phyloP scores from a whole-genome alignment of 2,329 filamentous ascomycete genomes.

The Penicillium sp. region DNA sequence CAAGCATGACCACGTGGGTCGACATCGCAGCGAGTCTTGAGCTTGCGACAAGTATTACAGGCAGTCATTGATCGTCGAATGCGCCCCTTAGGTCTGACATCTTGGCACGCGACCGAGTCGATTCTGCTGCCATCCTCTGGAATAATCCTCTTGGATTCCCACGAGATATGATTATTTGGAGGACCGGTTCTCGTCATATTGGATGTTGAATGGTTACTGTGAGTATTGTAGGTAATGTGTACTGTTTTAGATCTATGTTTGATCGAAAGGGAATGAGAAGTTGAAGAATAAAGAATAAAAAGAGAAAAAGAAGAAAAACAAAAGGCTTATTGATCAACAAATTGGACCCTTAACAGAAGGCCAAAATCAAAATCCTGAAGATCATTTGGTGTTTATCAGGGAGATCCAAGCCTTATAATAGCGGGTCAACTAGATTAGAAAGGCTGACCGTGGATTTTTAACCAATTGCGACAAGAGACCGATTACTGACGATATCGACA shows the following conservation, averaged over 20 bases:
- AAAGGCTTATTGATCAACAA: constrained; percentile 17
- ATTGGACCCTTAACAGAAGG: constrained; percentile 19
- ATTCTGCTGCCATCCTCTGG: constrained; percentile 27
- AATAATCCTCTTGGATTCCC: constrained; percentile 30
- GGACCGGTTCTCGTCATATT: constrained; percentile 31
- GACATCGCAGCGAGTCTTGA: constrained; percentile 40
- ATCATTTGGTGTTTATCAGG: constrained; percentile 24
- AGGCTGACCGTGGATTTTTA: constrained; percentile 1
- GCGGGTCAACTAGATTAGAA: constrained; percentile 12
- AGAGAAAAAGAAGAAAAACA: neutral
- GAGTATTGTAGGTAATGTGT: neutral
- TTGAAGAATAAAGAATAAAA: neutral
- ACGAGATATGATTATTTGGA: constrained; percentile 25
- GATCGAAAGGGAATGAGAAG: constrained; percentile 6
- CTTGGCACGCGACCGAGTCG: constrained; percentile 25
- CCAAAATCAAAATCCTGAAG: constrained; percentile 21
- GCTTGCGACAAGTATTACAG: constrained; percentile 40
- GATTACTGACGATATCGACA: constrained; percentile 28
- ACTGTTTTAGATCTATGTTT: constrained; percentile 10
- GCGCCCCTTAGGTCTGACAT: constrained; percentile 32
- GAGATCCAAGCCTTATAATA: constrained; percentile 26
- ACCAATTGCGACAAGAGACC: constrained; percentile 29
- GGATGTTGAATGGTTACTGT: neutral
- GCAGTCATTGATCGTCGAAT: constrained; percentile 41
- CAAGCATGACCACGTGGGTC: constrained; percentile 39